phyloP scores from a whole-genome alignment of 805 yeast species.

The Starmerella ratchasimensis region DNA sequence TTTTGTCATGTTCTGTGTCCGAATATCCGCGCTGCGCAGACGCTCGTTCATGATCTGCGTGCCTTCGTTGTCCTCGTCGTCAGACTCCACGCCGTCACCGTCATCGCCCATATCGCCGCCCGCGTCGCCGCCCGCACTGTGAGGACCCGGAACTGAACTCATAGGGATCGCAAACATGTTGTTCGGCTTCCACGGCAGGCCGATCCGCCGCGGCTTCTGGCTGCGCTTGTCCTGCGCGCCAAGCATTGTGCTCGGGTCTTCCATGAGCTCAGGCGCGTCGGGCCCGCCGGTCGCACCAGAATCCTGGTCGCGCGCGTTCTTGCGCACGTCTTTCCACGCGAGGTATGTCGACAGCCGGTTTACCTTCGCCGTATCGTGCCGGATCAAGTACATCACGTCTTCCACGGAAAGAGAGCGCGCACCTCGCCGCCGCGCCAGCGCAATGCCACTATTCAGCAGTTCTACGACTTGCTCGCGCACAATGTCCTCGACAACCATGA shows the following conservation, averaged over 20 bases:
- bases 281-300: constrained; percentile 37
- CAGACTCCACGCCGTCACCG: constrained; percentile 42
- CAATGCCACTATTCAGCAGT: constrained; percentile 57
- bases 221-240: constrained; percentile 24
- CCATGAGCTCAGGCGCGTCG: constrained; percentile 41
- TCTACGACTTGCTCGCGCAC: constrained; percentile 92
- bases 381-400: constrained; percentile 79
- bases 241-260: constrained; percentile 31
- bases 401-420: constrained; percentile 78
- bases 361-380: constrained; percentile 91
- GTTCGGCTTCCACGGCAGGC: constrained; percentile 90
- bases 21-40: constrained; percentile 81
- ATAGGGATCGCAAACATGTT: constrained; percentile 64
- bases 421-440: constrained; percentile 65
- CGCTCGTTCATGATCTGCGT: constrained; percentile 87
- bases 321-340: constrained; percentile 94
- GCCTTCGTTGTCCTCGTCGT: constrained; percentile 57
- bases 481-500: constrained; percentile 86
- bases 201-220: constrained; percentile 46
- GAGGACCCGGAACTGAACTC: constrained; percentile 7
- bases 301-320: constrained; percentile 56
- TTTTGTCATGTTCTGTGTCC: constrained; percentile 85
- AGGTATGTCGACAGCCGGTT: constrained; percentile 78
- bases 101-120: constrained; percentile 23
- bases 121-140: neutral